Conservation (phyloP, 2,329 filamentous ascomycete species). For the Endocalyx cinctus region DNA sequence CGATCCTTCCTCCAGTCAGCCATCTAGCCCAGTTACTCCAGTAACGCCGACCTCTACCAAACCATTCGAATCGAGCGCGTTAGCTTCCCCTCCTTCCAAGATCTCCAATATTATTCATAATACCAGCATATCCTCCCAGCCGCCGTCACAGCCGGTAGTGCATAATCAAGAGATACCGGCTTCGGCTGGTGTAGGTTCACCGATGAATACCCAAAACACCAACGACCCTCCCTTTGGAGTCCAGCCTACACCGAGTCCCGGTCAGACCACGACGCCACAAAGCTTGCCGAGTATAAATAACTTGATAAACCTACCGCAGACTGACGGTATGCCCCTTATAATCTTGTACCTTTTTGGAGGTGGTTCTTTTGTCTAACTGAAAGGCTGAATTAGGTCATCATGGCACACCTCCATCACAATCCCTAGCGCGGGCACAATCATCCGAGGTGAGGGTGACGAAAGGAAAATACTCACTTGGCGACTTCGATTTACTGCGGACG, state of each 20-base stretch:
- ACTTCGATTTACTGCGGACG: conserved; percentile 87
- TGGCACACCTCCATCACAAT: conserved; percentile 30
- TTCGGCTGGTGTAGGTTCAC: conserved; percentile 25
- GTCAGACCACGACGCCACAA: conserved; percentile 39
- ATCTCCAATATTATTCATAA: conserved; percentile 14
- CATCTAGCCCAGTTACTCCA: conserved; percentile 59
- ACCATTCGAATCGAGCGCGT: conserved; percentile 42
- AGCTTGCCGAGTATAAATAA: conserved; percentile 80
- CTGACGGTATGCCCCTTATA: conserved; percentile 25
- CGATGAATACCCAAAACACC: conserved; percentile 32
- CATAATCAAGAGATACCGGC: conserved; percentile 17
- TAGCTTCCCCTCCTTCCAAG: conserved; percentile 31
- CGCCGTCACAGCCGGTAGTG: conserved; percentile 8
- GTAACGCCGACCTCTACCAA: conserved; percentile 51
- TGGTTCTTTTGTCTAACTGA: conserved; percentile 18
- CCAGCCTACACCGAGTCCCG: conserved; percentile 34
- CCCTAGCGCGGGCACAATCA: conserved; percentile 22
- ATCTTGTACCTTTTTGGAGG: conserved; percentile 3
- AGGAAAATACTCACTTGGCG: conserved; percentile 90
- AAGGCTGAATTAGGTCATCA: conserved; percentile 31
- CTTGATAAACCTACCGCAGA: conserved; percentile 66
- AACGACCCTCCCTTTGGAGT: conserved; percentile 34
- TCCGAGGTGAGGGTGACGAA: conserved; percentile 68
- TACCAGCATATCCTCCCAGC: conserved; percentile 14
- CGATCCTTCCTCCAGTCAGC: conserved; percentile 63